phyloP scores from a whole-genome alignment of 2,329 filamentous ascomycete genomes.

The Venturia effusa region DNA sequence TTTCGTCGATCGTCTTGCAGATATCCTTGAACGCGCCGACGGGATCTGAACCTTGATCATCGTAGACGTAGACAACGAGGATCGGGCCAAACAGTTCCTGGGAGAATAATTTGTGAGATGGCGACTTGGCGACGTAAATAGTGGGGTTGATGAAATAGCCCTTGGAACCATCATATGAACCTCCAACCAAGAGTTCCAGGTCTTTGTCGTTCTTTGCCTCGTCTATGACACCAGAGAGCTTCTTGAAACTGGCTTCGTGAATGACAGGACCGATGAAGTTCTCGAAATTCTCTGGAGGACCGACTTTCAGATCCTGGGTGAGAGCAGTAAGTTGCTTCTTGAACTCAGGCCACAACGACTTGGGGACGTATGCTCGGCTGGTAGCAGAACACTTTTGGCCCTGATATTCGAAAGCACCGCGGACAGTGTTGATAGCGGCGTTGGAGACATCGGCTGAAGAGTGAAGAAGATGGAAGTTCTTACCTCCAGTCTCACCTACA shows the following conservation, averaged over 20 bases:
- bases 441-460: slow-evolving; percentile 66
- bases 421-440: slow-evolving; percentile 70
- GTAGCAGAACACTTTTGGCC: slow-evolving; percentile 87
- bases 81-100: slow-evolving; percentile 78
- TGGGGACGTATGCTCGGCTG: slow-evolving; percentile 67
- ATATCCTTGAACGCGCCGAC: slow-evolving; percentile 47
- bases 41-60: slow-evolving; percentile 43
- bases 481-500: slow-evolving; percentile 83
- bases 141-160: slow-evolving; percentile 81
- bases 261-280: slow-evolving; percentile 87
- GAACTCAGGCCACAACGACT: slow-evolving; percentile 64
- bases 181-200: slow-evolving; percentile 63
- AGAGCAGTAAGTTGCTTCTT: slow-evolving; percentile 56
- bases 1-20: slow-evolving; percentile 55
- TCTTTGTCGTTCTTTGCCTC: slow-evolving; percentile 65
- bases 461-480: slow-evolving; percentile 87
- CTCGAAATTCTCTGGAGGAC: slow-evolving; percentile 55
- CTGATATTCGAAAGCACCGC: slow-evolving; percentile 82
- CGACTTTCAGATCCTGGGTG: slow-evolving; percentile 58
- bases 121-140: slow-evolving; percentile 65
- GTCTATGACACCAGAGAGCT: slow-evolving; percentile 66
- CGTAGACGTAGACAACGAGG: slow-evolving; percentile 65
- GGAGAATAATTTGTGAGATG: slow-evolving; percentile 61
- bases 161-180: slow-evolving; percentile 64
- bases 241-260: slow-evolving; percentile 70